phyloP scores from a whole-genome alignment of 345 rosid species.

The Moricandia arvensis region DNA sequence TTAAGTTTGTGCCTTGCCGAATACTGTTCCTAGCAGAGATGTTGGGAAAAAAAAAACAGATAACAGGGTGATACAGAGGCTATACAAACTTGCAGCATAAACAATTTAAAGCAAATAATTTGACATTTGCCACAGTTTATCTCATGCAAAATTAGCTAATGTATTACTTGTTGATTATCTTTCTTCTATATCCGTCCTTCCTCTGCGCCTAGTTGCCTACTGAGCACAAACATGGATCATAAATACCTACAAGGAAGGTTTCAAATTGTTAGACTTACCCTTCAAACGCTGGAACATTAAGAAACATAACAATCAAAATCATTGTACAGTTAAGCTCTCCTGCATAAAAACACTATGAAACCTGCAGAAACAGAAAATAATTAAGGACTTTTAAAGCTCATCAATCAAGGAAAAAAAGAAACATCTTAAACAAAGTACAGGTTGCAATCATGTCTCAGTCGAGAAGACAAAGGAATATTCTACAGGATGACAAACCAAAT shows the following conservation, averaged over 20 bases:
- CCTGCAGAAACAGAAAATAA: constrained; percentile 16
- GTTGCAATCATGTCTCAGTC: not conserved
- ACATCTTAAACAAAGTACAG: not conserved
- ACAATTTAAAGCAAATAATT: not conserved
- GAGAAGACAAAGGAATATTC: not conserved
- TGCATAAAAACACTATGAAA: constrained; percentile 16
- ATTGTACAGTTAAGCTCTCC: not conserved
- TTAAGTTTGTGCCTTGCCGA: not conserved
- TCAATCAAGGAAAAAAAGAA: constrained; percentile 10
- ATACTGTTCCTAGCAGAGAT: not conserved
- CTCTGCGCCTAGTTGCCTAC: not conserved
- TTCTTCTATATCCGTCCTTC: not conserved
- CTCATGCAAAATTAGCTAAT: not conserved
- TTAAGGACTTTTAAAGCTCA: not conserved
- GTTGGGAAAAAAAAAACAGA: not conserved
- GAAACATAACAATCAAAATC: not conserved
- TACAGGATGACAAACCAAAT: not conserved
- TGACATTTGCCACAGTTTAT: not conserved
- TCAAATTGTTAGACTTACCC: constrained; percentile 18
- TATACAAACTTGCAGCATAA: not conserved
- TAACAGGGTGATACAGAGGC: not conserved
- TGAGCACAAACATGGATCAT: not conserved
- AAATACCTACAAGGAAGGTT: constrained; percentile 13
- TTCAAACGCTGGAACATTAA: not conserved
- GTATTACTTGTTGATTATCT: not conserved